These are phyloP conservation scores for Tylopilus sp. DNA, from an alignment of 768 basidiomycete genomes.

Conservation along the genomic window DNA sequence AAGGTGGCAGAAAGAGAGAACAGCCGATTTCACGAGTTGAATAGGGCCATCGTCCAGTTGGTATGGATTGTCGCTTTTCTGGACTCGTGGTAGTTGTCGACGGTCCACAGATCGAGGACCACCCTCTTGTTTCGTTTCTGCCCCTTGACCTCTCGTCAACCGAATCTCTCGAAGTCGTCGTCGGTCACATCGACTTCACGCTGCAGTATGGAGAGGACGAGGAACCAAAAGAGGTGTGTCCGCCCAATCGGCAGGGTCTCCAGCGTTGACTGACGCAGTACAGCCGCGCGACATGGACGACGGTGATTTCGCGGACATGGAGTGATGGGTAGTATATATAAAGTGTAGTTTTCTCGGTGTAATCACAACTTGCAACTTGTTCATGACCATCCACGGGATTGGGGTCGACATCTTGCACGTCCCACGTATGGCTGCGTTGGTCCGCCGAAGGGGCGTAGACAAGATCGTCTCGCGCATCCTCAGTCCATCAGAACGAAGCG, in stretches of 20 bases:
- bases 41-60: conserved; percentile 91
- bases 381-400: conserved; percentile 66
- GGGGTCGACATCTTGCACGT: conserved; percentile 74
- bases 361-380: neutral
- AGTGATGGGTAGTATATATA: conserved; percentile 31
- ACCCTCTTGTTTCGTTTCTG: conserved; percentile 95
- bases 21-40: conserved; percentile 88
- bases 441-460: conserved; percentile 43
- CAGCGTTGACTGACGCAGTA: conserved; percentile 12
- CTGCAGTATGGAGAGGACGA: conserved; percentile 99
- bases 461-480: conserved; percentile 63
- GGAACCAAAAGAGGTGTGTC: conserved; percentile 85
- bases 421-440: conserved; percentile 57
- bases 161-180: conserved; percentile 84
- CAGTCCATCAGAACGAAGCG: conserved; percentile 41
- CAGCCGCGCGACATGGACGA: conserved; percentile 93
- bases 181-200: conserved; percentile 96
- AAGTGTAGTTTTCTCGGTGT: neutral
- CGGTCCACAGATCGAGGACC: conserved; percentile 83
- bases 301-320: conserved; percentile 81
- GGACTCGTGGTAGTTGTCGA: neutral
- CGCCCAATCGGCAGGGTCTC: neutral
- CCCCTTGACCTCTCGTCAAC: conserved; percentile 89
- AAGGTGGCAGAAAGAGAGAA: conserved; percentile 49
- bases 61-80: conserved; percentile 43